phyloP scores from a whole-genome alignment of 495 filamentous ascomycete species.

The Trichoderma virens region DNA sequence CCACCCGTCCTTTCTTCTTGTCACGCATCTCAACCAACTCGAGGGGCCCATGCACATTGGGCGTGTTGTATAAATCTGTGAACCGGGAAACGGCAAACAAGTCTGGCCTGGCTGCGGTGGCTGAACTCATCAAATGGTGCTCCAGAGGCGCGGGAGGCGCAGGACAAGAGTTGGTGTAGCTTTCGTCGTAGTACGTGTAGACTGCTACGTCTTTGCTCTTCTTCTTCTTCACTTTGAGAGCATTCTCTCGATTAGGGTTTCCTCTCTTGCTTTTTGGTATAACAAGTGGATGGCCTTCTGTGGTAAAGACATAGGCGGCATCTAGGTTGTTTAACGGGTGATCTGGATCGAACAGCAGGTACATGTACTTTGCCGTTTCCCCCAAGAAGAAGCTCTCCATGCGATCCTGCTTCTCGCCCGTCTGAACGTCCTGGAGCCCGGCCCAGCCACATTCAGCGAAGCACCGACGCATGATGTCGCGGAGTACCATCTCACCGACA shows the following conservation, averaged over 20 bases:
- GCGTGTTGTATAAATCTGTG: conserved; percentile 71
- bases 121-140: conserved; percentile 54
- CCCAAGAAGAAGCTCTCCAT: conserved; percentile 99
- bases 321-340: conserved; percentile 87
- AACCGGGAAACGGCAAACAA: conserved; percentile 87
- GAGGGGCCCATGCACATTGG: conserved; percentile 43
- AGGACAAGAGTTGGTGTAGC: conserved; percentile 52
- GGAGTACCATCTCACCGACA: conserved; percentile 88
- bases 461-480: conserved; percentile 82
- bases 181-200: conserved; percentile 25
- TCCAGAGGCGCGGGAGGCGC: conserved; percentile 47
- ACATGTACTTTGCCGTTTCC: conserved; percentile 92
- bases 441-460: conserved; percentile 95
- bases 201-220: conserved; percentile 18
- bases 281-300: conserved; percentile 89
- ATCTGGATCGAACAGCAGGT: conserved; percentile 73
- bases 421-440: conserved; percentile 85
- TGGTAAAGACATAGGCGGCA: conserved; percentile 85
- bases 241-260: not conserved
- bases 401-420: conserved; percentile 81
- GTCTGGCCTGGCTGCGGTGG: conserved; percentile 75
- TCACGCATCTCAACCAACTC: conserved; percentile 12
- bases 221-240: conserved; percentile 11
- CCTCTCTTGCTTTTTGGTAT: conserved; percentile 49
- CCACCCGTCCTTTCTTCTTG: conserved; percentile 25